Conservation (phyloP, 1,139 yeast genomes). For the Oligophagozyma castellii region DNA sequence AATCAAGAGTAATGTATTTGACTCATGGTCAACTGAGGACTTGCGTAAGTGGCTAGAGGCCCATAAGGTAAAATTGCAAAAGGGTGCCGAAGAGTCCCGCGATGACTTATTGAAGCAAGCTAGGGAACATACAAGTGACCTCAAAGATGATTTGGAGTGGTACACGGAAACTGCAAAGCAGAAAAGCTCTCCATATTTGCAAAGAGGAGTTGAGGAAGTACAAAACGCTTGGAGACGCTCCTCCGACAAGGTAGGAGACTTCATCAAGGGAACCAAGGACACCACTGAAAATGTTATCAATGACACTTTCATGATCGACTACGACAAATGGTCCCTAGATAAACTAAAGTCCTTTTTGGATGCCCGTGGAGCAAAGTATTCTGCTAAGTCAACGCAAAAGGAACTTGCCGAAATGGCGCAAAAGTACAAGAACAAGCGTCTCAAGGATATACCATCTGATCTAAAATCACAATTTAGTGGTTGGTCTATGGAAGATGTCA, state of each 20-base stretch:
- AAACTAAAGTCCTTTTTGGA: conserved; percentile 38
- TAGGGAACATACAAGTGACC: conserved; percentile 26
- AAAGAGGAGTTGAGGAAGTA: conserved; percentile 21
- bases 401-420: conserved; percentile 37
- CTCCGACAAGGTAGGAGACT: conserved; percentile 4
- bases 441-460: conserved; percentile 23
- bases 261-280: conserved; percentile 5
- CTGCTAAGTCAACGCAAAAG: conserved; percentile 33
- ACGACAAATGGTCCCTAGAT: conserved; percentile 36
- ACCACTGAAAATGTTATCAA: conserved; percentile 27
- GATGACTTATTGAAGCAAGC: conserved; percentile 33
- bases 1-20: conserved; percentile 33
- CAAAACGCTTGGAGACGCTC: conserved; percentile 15
- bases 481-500: background rate
- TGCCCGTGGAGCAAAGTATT: conserved; percentile 36
- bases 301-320: conserved; percentile 34
- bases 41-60: conserved; percentile 35
- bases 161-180: conserved; percentile 26
- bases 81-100: conserved; percentile 27
- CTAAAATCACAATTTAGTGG: conserved; percentile 8
- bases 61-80: conserved; percentile 31
- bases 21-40: conserved; percentile 34
- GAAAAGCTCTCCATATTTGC: conserved; percentile 23
- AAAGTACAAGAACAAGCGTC: conserved; percentile 31
- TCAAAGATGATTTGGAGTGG: conserved; percentile 29